These are phyloP conservation scores for Monosporozyma servazzii DNA, from an alignment of 805 yeast species.

Conservation along the genomic window DNA sequence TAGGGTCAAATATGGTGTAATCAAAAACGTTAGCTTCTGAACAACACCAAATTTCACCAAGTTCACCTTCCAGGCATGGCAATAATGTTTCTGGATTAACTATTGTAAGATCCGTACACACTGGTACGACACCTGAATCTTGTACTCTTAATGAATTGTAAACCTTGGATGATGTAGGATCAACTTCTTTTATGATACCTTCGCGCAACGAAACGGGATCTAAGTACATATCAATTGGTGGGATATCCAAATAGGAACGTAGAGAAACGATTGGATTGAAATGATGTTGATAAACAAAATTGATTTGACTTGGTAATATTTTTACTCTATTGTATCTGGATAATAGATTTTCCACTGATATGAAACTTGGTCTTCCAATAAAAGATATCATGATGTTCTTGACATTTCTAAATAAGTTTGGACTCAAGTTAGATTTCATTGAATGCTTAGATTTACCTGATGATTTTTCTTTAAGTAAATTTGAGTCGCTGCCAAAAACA, in stretches of 20 bases:
- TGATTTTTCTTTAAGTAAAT: background rate
- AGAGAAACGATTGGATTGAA: conserved; percentile 72
- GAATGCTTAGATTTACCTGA: conserved; percentile 1
- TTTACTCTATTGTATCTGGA: conserved; percentile 55
- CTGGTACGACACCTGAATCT: conserved; percentile 94
- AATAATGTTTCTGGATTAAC: conserved; percentile 86
- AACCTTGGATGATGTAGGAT: conserved; percentile 34
- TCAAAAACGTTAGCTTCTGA: conserved; percentile 72
- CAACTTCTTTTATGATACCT: conserved; percentile 73
- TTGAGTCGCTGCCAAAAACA: conserved; percentile 10
- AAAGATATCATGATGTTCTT: conserved; percentile 80
- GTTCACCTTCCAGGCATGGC: conserved; percentile 80
- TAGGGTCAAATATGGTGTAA: conserved; percentile 39
- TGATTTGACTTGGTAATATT: conserved; percentile 59
- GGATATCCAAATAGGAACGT: conserved; percentile 79
- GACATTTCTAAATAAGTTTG: conserved; percentile 42
- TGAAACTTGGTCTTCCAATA: conserved; percentile 62
- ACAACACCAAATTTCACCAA: conserved; percentile 95
- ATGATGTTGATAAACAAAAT: conserved; percentile 66
- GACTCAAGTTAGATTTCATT: conserved; percentile 9
- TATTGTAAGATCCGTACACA: conserved; percentile 85
- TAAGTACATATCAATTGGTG: conserved; percentile 77
- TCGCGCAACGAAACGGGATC: conserved; percentile 87
- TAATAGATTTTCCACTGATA: conserved; percentile 47
- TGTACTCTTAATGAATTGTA: conserved; percentile 58